Conservation (phyloP, 1,139 yeast species). For the Pichia sp. region DNA sequence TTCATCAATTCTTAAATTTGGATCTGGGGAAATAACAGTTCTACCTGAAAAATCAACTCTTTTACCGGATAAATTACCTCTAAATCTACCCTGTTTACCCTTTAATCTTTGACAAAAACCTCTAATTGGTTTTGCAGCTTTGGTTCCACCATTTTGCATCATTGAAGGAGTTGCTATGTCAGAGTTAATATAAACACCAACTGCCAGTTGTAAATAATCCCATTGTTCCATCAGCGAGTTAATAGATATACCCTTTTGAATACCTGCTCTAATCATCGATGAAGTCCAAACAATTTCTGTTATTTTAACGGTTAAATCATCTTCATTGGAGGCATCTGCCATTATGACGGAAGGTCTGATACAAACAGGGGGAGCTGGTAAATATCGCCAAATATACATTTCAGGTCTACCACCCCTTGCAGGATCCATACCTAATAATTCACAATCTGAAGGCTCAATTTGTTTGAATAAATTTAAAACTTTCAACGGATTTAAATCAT, state of each 20-base stretch:
- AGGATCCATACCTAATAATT: conserved; percentile 84
- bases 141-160: conserved; percentile 57
- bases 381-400: conserved; percentile 91
- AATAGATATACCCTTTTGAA: conserved; percentile 89
- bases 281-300: conserved; percentile 97
- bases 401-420: conserved; percentile 90
- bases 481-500: conserved; percentile 89
- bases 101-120: conserved; percentile 96
- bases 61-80: conserved; percentile 97
- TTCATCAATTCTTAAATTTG: conserved; percentile 88
- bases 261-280: conserved; percentile 85
- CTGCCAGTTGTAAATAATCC: conserved; percentile 92
- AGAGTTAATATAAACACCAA: conserved; percentile 95
- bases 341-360: conserved; percentile 94
- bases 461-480: conserved; percentile 84
- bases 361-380: conserved; percentile 99
- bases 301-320: conserved; percentile 90
- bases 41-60: conserved; percentile 98
- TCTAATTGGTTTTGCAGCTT: conserved; percentile 75
- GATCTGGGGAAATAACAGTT: conserved; percentile 98
- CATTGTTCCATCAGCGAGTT: conserved; percentile 96
- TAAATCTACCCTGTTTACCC: conserved; percentile 97
- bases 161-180: conserved; percentile 86
- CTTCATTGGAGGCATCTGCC: conserved; percentile 95
- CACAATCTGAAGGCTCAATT: conserved; percentile 82